A percentile compares a stretch with the other conserved stretches of the same genome.
Evolutionary conservation across 176 grass and related monocot genomes (phyloP).

Genomic region (Aegilops tauschii): DNA sequence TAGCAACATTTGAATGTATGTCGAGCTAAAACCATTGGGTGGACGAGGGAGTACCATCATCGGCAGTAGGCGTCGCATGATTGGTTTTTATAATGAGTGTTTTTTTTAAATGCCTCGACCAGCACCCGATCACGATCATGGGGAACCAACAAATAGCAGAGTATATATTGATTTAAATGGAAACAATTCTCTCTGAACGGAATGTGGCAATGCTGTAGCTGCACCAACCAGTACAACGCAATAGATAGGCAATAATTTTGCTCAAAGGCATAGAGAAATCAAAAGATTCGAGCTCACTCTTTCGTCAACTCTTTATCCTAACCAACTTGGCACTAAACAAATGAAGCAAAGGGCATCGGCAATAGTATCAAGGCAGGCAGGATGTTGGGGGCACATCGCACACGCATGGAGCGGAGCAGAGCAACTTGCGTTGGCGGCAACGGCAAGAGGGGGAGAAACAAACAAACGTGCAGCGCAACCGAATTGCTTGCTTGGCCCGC

Average conservation of each 20-base stretch:
- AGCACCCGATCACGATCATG: background rate
- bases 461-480: background rate
- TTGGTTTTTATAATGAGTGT: background rate
- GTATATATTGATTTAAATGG: background rate
- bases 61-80: background rate
- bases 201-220: constrained; percentile 7
- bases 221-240: background rate
- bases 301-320: constrained; percentile 30
- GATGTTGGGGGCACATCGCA: background rate
- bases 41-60: background rate
- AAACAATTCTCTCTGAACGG: constrained; percentile 6
- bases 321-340: constrained; percentile 16
- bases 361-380: background rate
- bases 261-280: background rate
- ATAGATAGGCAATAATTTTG: background rate
- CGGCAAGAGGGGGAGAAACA: background rate
- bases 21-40: background rate
- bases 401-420: background rate
- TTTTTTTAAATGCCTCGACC: background rate
- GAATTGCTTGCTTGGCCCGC: constrained; percentile 43
- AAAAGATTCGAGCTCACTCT: constrained; percentile 7
- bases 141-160: background rate
- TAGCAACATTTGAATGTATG: background rate
- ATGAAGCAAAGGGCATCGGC: background rate
- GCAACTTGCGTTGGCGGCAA: background rate